A percentile compares a stretch with the other conserved stretches of the same genome.
phyloP scores from a whole-genome alignment of 116 monocot species.

The Phalaenopsis hybrid region DNA sequence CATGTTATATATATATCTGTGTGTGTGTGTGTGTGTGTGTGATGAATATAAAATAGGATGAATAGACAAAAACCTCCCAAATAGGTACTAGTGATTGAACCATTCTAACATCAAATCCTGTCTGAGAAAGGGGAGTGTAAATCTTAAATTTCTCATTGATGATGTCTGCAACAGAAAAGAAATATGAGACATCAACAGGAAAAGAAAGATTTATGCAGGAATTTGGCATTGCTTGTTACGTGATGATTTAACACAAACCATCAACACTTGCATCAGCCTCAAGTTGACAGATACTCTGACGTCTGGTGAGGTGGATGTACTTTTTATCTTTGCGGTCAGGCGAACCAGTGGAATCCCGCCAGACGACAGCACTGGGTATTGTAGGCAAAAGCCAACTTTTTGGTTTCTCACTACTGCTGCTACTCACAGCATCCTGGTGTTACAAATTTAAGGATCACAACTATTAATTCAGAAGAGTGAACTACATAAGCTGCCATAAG shows the following conservation, averaged over 20 bases:
- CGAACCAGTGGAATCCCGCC: conserved; percentile 25
- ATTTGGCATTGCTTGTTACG: not conserved
- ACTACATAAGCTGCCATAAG: not conserved
- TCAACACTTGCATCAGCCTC: conserved; percentile 77
- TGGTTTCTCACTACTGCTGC: conserved; percentile 19
- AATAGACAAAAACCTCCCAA: conserved; percentile 69
- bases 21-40: not conserved
- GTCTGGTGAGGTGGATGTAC: conserved; percentile 16
- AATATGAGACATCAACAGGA: not conserved
- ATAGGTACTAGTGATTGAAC: conserved; percentile 92
- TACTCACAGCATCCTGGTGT: conserved; percentile 47
- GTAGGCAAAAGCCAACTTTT: conserved; percentile 67
- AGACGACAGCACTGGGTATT: conserved; percentile 37
- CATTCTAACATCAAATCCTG: conserved; percentile 61
- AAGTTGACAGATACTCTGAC: conserved; percentile 81
- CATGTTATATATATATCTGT: not conserved
- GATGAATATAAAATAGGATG: not conserved
- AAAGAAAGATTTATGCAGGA: not conserved
- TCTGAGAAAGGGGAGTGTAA: conserved; percentile 82
- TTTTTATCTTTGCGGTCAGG: conserved; percentile 13
- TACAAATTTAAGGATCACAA: conserved; percentile 5
- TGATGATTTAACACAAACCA: conserved; percentile 34
- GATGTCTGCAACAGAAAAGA: conserved; percentile 52
- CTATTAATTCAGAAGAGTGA: not conserved
- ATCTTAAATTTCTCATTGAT: conserved; percentile 74